A percentile compares a stretch with the other conserved stretches of the same genome.
phyloP scores from a whole-genome alignment of 306 rosid species.

The Quercus suber region DNA sequence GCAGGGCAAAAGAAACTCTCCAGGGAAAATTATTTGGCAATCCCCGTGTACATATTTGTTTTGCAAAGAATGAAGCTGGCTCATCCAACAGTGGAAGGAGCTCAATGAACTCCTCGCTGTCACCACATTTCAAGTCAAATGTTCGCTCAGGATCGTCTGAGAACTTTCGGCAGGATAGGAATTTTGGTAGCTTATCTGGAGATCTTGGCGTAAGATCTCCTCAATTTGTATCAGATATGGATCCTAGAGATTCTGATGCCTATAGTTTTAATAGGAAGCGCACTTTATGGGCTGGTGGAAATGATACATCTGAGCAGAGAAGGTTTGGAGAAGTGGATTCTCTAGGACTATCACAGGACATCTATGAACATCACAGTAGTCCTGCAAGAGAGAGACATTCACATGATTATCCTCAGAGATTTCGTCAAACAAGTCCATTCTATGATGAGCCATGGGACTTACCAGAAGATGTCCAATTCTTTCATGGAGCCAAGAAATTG shows the following conservation, averaged over 20 bases:
- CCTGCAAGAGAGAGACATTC: slow-evolving; percentile 59
- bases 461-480: slow-evolving; percentile 50
- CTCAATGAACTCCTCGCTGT: slow-evolving; percentile 50
- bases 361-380: slow-evolving; percentile 47
- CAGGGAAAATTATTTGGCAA: slow-evolving; percentile 93
- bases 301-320: slow-evolving; percentile 47
- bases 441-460: slow-evolving; percentile 68
- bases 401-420: slow-evolving; percentile 48
- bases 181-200: slow-evolving; percentile 39
- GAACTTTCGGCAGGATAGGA: slow-evolving; percentile 40
- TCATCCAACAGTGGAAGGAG: slow-evolving; percentile 68
- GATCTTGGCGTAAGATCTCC: slow-evolving; percentile 53
- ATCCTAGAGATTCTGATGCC: slow-evolving; percentile 53
- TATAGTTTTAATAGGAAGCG: slow-evolving; percentile 46
- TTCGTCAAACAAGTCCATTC: slow-evolving; percentile 42
- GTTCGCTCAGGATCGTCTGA: slow-evolving; percentile 58
- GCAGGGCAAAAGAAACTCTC: slow-evolving; percentile 73
- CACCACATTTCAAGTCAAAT: slow-evolving; percentile 48
- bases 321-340: slow-evolving; percentile 57
- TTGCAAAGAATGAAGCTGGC: slow-evolving; percentile 85
- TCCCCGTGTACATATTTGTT: slow-evolving; percentile 91
- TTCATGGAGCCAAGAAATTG: slow-evolving; percentile 61
- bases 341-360: slow-evolving; percentile 46
- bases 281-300: slow-evolving; percentile 50
- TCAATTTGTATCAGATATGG: slow-evolving; percentile 41